Conservation (phyloP, 805 yeast genomes). For the Candida ulmi region DNA sequence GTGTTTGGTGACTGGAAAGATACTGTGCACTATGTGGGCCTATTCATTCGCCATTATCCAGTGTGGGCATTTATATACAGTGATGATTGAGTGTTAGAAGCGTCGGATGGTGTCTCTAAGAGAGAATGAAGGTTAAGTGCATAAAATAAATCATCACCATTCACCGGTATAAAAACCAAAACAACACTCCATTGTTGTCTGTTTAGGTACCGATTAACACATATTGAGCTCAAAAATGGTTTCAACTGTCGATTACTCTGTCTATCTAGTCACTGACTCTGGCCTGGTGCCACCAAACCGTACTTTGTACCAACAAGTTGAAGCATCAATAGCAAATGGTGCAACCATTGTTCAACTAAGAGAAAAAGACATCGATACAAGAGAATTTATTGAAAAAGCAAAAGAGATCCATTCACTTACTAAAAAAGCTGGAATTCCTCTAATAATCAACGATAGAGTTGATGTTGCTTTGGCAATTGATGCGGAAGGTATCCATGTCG, state of each 20-base stretch:
- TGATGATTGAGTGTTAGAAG: too few species aligned
- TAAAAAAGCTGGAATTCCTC: constrained; percentile 53
- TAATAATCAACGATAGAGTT: constrained; percentile 79
- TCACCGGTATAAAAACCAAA: too few species aligned
- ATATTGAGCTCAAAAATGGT: too few species aligned
- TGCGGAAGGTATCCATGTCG: constrained; percentile 91
- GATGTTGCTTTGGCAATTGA: constrained; percentile 87
- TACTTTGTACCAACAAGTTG: constrained; percentile 56
- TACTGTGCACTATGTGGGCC: too few species aligned
- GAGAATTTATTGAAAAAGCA: constrained; percentile 62
- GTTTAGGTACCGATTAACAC: too few species aligned
- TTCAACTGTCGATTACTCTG: constrained; percentile 40
- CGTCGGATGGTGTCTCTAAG: too few species aligned
- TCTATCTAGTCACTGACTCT: constrained; percentile 79
- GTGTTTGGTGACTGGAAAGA: too few species aligned
- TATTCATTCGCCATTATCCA: too few species aligned
- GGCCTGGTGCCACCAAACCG: constrained; percentile 60
- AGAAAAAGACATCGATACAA: constrained; percentile 69
- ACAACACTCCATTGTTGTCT: too few species aligned
- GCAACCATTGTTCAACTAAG: constrained; percentile 79
- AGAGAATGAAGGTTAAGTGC: not conserved
- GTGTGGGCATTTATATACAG: too few species aligned
- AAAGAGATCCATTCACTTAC: constrained; percentile 56
- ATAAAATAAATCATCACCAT: not conserved
- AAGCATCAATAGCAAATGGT: constrained; percentile 60